phyloP scores from a whole-genome alignment of 140 eudicot genomes.

The Stevia rebaudiana region DNA sequence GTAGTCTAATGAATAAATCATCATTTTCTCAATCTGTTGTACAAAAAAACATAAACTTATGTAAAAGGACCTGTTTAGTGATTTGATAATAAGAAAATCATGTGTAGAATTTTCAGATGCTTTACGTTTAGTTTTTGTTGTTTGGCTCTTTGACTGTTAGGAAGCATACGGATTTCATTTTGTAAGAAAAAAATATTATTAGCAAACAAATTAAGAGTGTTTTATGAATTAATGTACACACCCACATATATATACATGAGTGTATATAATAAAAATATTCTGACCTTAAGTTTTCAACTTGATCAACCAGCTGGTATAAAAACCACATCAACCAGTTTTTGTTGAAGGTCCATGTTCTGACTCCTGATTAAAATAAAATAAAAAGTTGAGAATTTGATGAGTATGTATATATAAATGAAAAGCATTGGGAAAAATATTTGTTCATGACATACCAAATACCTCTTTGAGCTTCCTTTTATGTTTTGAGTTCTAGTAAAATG shows the following conservation, averaged over 20 bases:
- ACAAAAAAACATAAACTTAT: neutral
- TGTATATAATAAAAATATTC: too few species aligned
- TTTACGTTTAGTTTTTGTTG: constrained; percentile 18
- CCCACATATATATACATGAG: too few species aligned
- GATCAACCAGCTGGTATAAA: too few species aligned
- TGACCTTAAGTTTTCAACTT: constrained; percentile 49
- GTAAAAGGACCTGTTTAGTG: neutral
- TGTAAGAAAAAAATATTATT: neutral
- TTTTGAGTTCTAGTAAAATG: constrained; percentile 28
- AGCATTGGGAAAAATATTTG: neutral
- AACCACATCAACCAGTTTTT: too few species aligned
- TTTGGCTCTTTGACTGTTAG: constrained; percentile 12
- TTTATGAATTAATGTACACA: neutral
- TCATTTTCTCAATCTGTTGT: constrained; percentile 21
- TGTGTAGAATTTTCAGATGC: neutral
- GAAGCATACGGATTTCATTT: constrained; percentile 9
- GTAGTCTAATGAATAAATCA: constrained; percentile 20
- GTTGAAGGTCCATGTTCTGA: constrained; percentile 47
- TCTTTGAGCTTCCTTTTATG: constrained; percentile 47
- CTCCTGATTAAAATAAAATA: constrained; percentile 24
- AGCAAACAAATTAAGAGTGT: neutral
- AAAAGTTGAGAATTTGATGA: neutral
- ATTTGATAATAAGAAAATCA: neutral
- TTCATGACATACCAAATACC: constrained; percentile 31
- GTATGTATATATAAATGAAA: neutral